These are phyloP conservation scores for Puccinellia tenuiflora DNA, from an alignment of 176 grass and related monocot species.

Conservation along the genomic window DNA sequence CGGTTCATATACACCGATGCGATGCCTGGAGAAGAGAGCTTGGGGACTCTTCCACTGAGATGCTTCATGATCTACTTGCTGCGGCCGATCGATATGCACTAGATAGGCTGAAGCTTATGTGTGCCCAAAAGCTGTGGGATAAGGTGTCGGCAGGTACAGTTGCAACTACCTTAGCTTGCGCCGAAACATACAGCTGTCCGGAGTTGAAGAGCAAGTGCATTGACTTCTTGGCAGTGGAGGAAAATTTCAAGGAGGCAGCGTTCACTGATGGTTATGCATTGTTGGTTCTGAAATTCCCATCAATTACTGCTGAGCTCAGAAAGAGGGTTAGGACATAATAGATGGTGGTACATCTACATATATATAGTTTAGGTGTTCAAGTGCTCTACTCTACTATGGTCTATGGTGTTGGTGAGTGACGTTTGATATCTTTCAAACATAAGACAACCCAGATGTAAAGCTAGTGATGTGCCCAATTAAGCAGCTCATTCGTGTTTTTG, in stretches of 20 bases:
- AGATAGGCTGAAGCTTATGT: constrained; percentile 46
- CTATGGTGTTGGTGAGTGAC: too few species aligned
- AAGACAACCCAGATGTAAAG: background rate
- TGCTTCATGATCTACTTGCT: constrained; percentile 1
- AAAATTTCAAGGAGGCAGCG: constrained; percentile 28
- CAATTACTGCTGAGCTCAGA: background rate
- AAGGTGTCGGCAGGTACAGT: constrained; percentile 5
- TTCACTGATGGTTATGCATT: constrained; percentile 13
- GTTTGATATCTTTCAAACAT: background rate
- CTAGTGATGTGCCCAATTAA: background rate
- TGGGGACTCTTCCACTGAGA: background rate
- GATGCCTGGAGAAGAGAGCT: background rate
- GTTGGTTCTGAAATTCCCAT: background rate
- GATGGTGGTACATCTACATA: background rate
- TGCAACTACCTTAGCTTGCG: constrained; percentile 28
- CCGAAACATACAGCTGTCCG: constrained; percentile 34
- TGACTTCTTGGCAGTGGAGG: constrained; percentile 18
- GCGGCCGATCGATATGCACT: constrained; percentile 52
- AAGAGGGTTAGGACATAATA: background rate
- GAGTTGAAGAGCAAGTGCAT: constrained; percentile 53
- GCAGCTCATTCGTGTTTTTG: background rate
- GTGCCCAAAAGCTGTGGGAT: constrained; percentile 34
- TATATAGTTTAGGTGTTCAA: background rate
- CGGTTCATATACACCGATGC: constrained; percentile 46
- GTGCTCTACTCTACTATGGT: too few species aligned